A percentile compares a stretch with the other conserved stretches of the same genome.
Conservation (phyloP, 106 monocot genomes). For the Vanilla planifolia region DNA sequence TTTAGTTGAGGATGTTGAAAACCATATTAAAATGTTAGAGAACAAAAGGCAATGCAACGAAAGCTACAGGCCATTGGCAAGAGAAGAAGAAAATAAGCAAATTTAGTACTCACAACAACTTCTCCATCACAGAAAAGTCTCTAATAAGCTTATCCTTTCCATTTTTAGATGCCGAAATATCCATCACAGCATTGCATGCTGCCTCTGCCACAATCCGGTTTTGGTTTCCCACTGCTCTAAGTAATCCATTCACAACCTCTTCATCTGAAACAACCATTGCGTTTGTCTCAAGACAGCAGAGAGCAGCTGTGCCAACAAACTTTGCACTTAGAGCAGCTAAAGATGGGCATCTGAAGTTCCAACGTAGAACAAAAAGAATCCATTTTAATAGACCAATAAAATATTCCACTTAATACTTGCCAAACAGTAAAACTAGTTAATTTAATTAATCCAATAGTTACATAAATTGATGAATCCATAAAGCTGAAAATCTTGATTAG, state of each 20-base stretch:
- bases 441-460: no score
- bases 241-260: conserved; percentile 22
- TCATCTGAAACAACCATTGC: conserved; percentile 29
- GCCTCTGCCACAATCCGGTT: conserved; percentile 17
- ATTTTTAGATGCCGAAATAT: conserved; percentile 38
- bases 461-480: no score
- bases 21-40: no score
- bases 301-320: conserved; percentile 36
- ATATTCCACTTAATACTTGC: not conserved
- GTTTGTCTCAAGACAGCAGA: conserved; percentile 38
- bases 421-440: not conserved
- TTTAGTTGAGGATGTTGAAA: no score
- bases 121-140: conserved; percentile 19
- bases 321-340: conserved; percentile 35
- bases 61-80: no score
- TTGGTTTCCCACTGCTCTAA: conserved; percentile 23
- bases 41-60: no score
- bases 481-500: no score
- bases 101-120: conserved; percentile 48
- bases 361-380: no score
- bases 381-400: not conserved
- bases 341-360: conserved; percentile 22
- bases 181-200: conserved; percentile 54
- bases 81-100: no score
- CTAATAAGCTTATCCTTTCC: conserved; percentile 45